A percentile compares a stretch with the other conserved stretches of the same genome.
Evolutionary conservation across 108 stramenopile species (phyloP).

Genomic region (Fragilariopsis cylindrus): DNA sequence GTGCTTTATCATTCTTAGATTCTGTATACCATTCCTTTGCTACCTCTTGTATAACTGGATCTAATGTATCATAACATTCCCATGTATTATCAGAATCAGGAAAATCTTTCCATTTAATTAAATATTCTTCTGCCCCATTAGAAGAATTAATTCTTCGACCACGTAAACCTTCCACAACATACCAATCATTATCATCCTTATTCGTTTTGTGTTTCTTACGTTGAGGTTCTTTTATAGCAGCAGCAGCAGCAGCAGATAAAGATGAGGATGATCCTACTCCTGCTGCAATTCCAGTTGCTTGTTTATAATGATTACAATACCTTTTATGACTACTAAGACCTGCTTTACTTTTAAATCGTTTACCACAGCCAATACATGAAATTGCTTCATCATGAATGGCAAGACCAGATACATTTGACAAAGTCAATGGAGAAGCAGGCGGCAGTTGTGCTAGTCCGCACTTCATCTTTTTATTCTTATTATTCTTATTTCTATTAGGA

Average conservation of each 20-base stretch:
- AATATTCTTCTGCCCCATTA: conserved; percentile 40
- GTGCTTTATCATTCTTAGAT: neutral
- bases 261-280: neutral
- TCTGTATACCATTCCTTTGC: conserved; percentile 15
- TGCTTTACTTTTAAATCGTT: no score
- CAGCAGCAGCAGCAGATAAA: neutral
- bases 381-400: no score
- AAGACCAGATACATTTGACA: no score
- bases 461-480: no score
- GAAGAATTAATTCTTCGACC: neutral
- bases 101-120: conserved; percentile 65
- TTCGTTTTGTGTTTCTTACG: neutral
- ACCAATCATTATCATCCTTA: neutral
- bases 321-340: no score
- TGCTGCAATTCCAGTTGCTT: neutral
- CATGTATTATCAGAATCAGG: conserved; percentile 56
- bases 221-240: neutral
- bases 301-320: no score
- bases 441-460: no score
- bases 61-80: conserved; percentile 62
- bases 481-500: no score
- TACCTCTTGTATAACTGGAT: conserved; percentile 52
- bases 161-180: conserved; percentile 10
- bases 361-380: no score
- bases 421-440: no score